phyloP scores from a whole-genome alignment of 371 early-diverging fungal genomes.

The Chytridium lagenaria region DNA sequence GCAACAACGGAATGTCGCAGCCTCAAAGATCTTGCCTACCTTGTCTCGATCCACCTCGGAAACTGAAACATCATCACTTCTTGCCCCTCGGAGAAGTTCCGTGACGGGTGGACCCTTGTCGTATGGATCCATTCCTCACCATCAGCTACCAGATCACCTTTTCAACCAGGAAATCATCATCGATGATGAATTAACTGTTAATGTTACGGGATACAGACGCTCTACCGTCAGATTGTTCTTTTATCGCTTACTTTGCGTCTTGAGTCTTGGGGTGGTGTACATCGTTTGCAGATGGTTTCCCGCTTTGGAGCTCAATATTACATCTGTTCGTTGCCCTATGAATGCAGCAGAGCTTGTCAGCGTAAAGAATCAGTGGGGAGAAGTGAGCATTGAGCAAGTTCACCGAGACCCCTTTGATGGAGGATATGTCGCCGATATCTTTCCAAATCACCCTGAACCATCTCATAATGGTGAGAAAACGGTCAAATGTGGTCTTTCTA shows the following conservation, averaged over 20 bases:
- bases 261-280: constrained; percentile 72
- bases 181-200: constrained; percentile 62
- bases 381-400: constrained; percentile 70
- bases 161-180: constrained; percentile 48
- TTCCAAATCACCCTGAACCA: constrained; percentile 30
- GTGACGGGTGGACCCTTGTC: not conserved
- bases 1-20: constrained; percentile 6
- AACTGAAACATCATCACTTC: not conserved
- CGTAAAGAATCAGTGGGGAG: constrained; percentile 78
- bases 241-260: constrained; percentile 68
- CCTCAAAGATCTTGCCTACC: constrained; percentile 16
- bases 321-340: constrained; percentile 64
- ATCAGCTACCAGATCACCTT: constrained; percentile 24
- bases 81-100: not conserved
- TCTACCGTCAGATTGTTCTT: constrained; percentile 52
- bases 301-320: constrained; percentile 69
- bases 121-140: constrained; percentile 13
- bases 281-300: constrained; percentile 88
- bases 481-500: not conserved
- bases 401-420: constrained; percentile 39
- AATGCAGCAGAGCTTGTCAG: constrained; percentile 73
- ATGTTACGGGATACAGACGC: constrained; percentile 69
- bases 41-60: constrained; percentile 15
- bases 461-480: not conserved
- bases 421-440: constrained; percentile 47